Percentiles rank a stretch among this genome's conserved stretches.
phyloP scores from a whole-genome alignment of 208 protist species.

The Crithidia sp. region DNA sequence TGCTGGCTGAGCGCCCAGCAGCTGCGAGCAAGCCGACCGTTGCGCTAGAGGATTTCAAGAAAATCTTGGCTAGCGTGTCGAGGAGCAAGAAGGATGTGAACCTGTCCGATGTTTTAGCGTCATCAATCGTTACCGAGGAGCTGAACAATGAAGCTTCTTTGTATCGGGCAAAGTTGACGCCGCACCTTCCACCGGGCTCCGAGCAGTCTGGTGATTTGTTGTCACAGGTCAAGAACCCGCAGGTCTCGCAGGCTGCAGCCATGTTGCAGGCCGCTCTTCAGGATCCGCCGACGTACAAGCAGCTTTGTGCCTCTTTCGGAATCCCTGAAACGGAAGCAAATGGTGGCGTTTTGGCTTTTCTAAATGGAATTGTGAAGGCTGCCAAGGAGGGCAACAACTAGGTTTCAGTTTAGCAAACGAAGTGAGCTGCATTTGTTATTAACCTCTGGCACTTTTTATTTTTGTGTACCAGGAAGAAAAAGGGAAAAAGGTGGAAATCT shows the following conservation, averaged over 20 bases:
- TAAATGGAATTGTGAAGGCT: conserved; percentile 52
- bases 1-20: conserved; percentile 31
- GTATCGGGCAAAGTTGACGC: conserved; percentile 54
- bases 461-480: background rate
- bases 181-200: conserved; percentile 44
- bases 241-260: conserved; percentile 50
- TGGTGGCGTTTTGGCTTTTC: conserved; percentile 51
- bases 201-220: conserved; percentile 49
- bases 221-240: conserved; percentile 70
- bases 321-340: conserved; percentile 43
- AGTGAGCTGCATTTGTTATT: background rate
- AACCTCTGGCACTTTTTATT: too few species aligned
- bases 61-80: conserved; percentile 59
- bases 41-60: conserved; percentile 60
- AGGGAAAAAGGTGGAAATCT: too few species aligned
- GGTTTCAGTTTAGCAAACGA: conserved; percentile 7
- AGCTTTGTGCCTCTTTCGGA: conserved; percentile 54
- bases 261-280: conserved; percentile 49
- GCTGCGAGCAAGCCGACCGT: conserved; percentile 24
- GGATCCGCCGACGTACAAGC: conserved; percentile 58
- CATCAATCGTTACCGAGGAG: conserved; percentile 51
- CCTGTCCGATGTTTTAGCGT: conserved; percentile 56
- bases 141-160: conserved; percentile 60
- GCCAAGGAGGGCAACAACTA: conserved; percentile 37
- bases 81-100: conserved; percentile 27